Evolutionary conservation across 2,329 filamentous ascomycete genomes (phyloP).

Genomic region (Neopestalotiopsis clavispora): DNA sequence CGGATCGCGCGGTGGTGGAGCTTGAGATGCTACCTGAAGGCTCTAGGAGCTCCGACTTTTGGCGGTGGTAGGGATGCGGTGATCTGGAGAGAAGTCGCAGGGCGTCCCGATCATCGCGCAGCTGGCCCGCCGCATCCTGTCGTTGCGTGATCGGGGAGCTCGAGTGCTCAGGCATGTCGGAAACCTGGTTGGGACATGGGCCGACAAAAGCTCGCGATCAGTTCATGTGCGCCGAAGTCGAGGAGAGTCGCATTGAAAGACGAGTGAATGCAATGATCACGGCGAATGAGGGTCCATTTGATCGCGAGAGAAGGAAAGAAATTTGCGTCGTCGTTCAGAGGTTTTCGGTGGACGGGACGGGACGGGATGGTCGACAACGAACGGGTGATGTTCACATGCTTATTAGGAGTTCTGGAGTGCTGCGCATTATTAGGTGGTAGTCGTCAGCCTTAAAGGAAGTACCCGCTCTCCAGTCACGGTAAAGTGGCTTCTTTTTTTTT

Average conservation of each 20-base stretch:
- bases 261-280: neutral
- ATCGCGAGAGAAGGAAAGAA: neutral
- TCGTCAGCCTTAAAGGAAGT: conserved; percentile 11
- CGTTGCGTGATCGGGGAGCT: conserved; percentile 8
- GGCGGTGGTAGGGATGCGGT: conserved; percentile 71
- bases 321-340: neutral
- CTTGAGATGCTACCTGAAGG: conserved; percentile 31
- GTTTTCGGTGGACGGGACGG: neutral
- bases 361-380: neutral
- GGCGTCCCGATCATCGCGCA: conserved; percentile 39
- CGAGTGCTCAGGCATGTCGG: conserved; percentile 18
- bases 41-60: conserved; percentile 59
- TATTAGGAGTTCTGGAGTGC: neutral
- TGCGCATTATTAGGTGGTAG: neutral
- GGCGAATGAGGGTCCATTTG: neutral
- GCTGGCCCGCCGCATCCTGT: conserved; percentile 24
- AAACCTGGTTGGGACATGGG: conserved; percentile 12
- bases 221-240: conserved; percentile 6
- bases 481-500: neutral
- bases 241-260: conserved; percentile 4
- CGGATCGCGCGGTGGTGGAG: conserved; percentile 6
- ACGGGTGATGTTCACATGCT: conserved; percentile 7
- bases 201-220: neutral
- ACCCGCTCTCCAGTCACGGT: conserved; percentile 3
- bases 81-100: conserved; percentile 62